Evolutionary conservation across 306 rosid species (phyloP).

Genomic region (Calophaca sinica): DNA sequence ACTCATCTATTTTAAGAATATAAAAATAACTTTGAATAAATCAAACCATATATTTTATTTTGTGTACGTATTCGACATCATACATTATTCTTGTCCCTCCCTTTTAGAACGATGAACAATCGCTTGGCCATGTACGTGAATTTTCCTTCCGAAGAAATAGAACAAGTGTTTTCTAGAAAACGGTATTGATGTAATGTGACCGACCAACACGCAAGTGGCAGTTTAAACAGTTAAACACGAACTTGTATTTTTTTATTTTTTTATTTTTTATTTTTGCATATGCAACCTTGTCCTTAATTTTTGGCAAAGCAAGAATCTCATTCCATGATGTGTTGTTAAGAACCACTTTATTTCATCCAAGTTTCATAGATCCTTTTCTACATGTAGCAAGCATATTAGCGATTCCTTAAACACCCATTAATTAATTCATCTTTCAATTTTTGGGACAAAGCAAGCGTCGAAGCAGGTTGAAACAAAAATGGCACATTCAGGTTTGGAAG

Average conservation of each 20-base stretch:
- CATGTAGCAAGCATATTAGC: not conserved
- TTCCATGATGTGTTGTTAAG: constrained; percentile 35
- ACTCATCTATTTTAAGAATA: too few relatives aligned
- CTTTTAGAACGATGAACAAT: too few relatives aligned
- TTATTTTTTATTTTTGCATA: too few relatives aligned
- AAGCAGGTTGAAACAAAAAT: constrained; percentile 15
- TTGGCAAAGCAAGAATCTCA: constrained; percentile 48
- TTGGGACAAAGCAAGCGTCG: not conserved
- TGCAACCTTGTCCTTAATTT: constrained; percentile 25
- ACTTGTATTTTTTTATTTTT: not conserved
- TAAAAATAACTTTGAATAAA: too few relatives aligned
- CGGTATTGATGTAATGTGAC: not conserved
- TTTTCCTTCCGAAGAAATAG: too few relatives aligned
- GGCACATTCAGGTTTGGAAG: constrained; percentile 27
- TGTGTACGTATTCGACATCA: too few relatives aligned
- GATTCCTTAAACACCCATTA: constrained; percentile 5
- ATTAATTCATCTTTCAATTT: constrained; percentile 25
- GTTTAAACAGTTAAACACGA: constrained; percentile 10
- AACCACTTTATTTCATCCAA: constrained; percentile 30
- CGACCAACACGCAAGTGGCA: constrained; percentile 20
- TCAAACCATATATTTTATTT: too few relatives aligned
- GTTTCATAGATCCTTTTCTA: constrained; percentile 25
- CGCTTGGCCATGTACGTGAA: too few relatives aligned
- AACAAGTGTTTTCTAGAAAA: not conserved
- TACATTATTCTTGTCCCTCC: too few relatives aligned